phyloP scores from a whole-genome alignment of 345 rosid genomes.

The Populus davidiana region DNA sequence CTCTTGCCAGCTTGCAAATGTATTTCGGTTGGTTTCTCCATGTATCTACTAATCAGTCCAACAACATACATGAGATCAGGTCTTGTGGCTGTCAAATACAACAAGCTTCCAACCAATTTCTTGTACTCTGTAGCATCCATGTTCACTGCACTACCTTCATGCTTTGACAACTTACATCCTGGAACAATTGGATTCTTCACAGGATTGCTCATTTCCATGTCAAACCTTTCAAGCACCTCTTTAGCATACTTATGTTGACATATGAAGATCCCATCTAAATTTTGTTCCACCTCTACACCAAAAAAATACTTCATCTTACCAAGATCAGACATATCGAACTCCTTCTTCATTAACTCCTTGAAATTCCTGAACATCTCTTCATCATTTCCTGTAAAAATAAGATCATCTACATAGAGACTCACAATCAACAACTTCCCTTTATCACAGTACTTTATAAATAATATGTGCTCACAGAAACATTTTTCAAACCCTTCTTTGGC shows the following conservation, averaged over 20 bases:
- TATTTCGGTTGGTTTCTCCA: background rate
- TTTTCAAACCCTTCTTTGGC: background rate
- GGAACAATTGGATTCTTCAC: background rate
- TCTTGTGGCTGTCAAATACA: background rate
- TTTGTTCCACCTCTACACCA: background rate
- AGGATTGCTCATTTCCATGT: background rate
- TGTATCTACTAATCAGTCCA: background rate
- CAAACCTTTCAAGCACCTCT: background rate
- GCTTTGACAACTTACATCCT: background rate
- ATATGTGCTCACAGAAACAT: background rate
- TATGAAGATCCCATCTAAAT: background rate
- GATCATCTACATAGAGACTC: background rate
- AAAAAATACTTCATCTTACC: background rate
- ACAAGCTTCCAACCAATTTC: background rate
- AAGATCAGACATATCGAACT: background rate
- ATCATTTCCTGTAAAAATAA: background rate
- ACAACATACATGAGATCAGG: background rate
- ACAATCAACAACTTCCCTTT: background rate
- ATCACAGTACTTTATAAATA: background rate
- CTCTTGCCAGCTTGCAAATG: background rate
- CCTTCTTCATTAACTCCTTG: background rate
- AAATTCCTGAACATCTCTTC: background rate
- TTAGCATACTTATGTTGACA: background rate
- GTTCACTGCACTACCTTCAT: background rate
- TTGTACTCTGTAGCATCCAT: background rate